Percentiles rank a stretch among this genome's conserved stretches.
These are phyloP conservation scores for Pleurotus giganteus DNA, from an alignment of 768 basidiomycete genomes.

Conservation along the genomic window DNA sequence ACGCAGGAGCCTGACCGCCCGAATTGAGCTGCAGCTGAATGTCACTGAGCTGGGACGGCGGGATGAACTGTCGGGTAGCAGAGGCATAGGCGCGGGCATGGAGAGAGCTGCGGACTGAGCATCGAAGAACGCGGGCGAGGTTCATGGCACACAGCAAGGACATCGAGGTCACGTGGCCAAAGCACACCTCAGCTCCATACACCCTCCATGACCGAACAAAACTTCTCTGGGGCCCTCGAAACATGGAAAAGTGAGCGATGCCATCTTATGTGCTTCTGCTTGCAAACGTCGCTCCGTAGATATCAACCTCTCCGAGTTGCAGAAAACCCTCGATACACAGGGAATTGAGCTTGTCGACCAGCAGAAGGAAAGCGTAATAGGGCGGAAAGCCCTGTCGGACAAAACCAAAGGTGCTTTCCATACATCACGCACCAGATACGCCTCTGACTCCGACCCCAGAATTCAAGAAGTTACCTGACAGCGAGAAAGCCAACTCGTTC, in stretches of 20 bases:
- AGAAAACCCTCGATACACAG: constrained; percentile 90
- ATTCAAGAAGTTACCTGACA: constrained; percentile 93
- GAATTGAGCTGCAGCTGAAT: too few species aligned
- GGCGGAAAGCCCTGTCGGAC: constrained; percentile 91
- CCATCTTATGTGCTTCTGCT: background rate
- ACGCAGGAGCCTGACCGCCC: too few species aligned
- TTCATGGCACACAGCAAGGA: constrained; percentile 12
- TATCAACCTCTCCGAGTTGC: constrained; percentile 85
- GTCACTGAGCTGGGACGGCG: constrained; percentile 10
- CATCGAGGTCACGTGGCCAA: constrained; percentile 13
- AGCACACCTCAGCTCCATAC: constrained; percentile 18
- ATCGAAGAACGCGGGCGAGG: constrained; percentile 6
- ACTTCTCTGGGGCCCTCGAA: constrained; percentile 88
- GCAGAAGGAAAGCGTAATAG: constrained; percentile 95
- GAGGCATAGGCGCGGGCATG: background rate
- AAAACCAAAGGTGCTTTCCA: constrained; percentile 85
- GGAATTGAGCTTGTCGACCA: constrained; percentile 97
- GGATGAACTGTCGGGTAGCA: constrained; percentile 10
- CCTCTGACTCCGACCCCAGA: constrained; percentile 44
- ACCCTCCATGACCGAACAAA: constrained; percentile 51
- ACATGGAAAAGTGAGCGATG: constrained; percentile 82
- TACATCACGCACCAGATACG: background rate
- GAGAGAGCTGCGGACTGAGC: background rate
- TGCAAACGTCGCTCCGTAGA: constrained; percentile 38
- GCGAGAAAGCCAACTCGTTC: constrained; percentile 83